Percentiles rank a stretch among this genome's conserved stretches.
phyloP scores from a whole-genome alignment of 768 basidiomycete genomes.

The Boletus pseudopeckii region DNA sequence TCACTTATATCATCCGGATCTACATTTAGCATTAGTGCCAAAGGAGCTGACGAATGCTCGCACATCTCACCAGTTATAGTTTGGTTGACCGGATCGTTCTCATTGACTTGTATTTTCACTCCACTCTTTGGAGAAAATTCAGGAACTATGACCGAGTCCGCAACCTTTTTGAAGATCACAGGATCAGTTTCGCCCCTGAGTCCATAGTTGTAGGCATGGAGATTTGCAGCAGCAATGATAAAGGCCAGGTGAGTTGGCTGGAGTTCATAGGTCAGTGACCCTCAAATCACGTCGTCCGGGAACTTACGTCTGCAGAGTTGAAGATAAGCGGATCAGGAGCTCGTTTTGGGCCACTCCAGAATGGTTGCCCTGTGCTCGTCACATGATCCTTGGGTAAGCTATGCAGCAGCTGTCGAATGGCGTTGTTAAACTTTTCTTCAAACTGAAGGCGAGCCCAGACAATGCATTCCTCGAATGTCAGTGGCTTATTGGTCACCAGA shows the following conservation, averaged over 20 bases:
- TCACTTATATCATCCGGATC: constrained; percentile 52
- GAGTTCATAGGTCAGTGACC: constrained; percentile 8
- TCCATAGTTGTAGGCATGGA: constrained; percentile 98
- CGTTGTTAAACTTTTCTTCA: constrained; percentile 89
- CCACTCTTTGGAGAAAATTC: constrained; percentile 93
- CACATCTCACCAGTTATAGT: constrained; percentile 27
- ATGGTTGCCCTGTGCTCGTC: constrained; percentile 90
- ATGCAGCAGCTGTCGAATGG: constrained; percentile 88
- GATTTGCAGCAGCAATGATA: constrained; percentile 89
- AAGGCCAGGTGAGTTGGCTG: constrained; percentile 85
- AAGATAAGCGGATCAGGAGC: constrained; percentile 90
- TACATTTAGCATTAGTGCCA: constrained; percentile 20
- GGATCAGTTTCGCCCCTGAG: constrained; percentile 85
- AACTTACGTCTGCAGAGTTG: constrained; percentile 78
- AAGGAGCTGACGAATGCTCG: neutral
- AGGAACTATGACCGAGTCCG: constrained; percentile 80
- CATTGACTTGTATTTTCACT: constrained; percentile 89
- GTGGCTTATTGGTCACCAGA: constrained; percentile 87
- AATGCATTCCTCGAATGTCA: constrained; percentile 97
- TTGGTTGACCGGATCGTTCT: constrained; percentile 82
- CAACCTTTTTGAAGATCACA: constrained; percentile 75
- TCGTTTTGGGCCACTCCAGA: constrained; percentile 99
- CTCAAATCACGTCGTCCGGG: neutral
- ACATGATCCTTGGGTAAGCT: constrained; percentile 93
- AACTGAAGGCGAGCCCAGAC: constrained; percentile 95